Percentiles rank a stretch among this genome's conserved stretches.
Conservation (phyloP, 345 rosid genomes). For the Hevea brasiliensis region DNA sequence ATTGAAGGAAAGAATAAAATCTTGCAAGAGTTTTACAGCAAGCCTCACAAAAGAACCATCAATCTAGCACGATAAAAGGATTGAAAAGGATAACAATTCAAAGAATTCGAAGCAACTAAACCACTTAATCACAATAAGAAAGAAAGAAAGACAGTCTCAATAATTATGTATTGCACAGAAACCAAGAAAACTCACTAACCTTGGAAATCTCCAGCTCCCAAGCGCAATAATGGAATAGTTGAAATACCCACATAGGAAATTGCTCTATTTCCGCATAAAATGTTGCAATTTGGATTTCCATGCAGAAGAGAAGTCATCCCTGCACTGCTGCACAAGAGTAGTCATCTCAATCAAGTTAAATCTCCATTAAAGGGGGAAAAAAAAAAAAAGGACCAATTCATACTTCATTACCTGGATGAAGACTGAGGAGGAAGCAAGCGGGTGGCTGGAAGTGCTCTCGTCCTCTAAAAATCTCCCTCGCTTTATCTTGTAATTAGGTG, state of each 20-base stretch:
- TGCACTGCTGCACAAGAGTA: neutral
- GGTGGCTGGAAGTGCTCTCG: no score
- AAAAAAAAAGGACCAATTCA: no score
- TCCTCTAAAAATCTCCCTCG: no score
- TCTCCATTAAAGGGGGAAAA: no score
- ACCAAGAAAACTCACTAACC: slow-evolving; percentile 14
- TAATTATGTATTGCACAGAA: no score
- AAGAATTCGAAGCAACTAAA: neutral
- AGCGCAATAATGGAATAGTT: slow-evolving; percentile 12
- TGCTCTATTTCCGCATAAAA: slow-evolving; percentile 12
- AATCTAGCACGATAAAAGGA: neutral
- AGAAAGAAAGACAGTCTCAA: neutral
- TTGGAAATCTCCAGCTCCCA: slow-evolving; percentile 7
- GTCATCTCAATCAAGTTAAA: no score
- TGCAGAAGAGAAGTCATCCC: slow-evolving; percentile 28
- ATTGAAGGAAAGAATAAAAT: no score
- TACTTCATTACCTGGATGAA: no score
- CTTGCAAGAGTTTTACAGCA: no score
- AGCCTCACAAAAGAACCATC: no score
- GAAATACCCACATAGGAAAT: slow-evolving; percentile 25
- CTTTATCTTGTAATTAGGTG: no score
- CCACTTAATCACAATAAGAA: neutral
- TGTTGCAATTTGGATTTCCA: slow-evolving; percentile 22
- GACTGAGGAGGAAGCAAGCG: no score
- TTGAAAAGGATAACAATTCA: neutral